Evolutionary conservation across 345 rosid genomes (phyloP), one percentile per base, ranked within the genome.

Genomic region (Anacardium occidentale): DNA sequence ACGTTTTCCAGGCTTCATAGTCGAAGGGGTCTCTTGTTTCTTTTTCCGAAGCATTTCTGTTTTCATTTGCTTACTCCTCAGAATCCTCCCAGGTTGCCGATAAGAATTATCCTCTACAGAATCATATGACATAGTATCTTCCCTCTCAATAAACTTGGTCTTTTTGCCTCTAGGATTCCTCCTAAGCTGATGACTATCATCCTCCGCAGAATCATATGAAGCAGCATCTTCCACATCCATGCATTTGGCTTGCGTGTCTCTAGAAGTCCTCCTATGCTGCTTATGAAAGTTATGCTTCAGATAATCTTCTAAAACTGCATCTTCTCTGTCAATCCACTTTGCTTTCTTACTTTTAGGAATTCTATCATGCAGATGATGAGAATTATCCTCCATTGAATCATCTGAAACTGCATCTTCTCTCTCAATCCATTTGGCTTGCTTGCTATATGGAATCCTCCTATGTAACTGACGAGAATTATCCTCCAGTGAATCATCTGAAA

Each of bases 61-160:
- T 62, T 70, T 75, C 48, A 40, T 61, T 60, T 69, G 83, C 80
- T 81, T 85, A 68, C 82, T 75, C 79, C 81, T 74, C 40, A 70
- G 66, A 32, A 71, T 65, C 68, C 73, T 79, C 63, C 66, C 50
- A 29, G 25, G 73, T 70, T 44, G 77, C 69, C 37, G 48, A 61
- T 32, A 74, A 71, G 72, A 71, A 68, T 61, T 72, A 47, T 82
- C 77, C 72, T 80, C 89, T 22, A 65, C 57, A 24, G 86, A 83
- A 77, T 87, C 90, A 66, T 86, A 84, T 9, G 89, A 90, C 48
- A 61, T 70, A 62, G 77, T 87, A 82, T 77, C 70, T 65, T 80
- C 88, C 65, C 76, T 79, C 68, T 71, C 94, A 57, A 61, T 52
- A 74, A 68, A 68, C 62, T 70, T 79, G 37, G 78, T 68, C 48